Percentiles rank a stretch among this genome's conserved stretches.
Evolutionary conservation across 163 green algal genomes (phyloP).

Genomic region (Chloromonas sp.): DNA sequence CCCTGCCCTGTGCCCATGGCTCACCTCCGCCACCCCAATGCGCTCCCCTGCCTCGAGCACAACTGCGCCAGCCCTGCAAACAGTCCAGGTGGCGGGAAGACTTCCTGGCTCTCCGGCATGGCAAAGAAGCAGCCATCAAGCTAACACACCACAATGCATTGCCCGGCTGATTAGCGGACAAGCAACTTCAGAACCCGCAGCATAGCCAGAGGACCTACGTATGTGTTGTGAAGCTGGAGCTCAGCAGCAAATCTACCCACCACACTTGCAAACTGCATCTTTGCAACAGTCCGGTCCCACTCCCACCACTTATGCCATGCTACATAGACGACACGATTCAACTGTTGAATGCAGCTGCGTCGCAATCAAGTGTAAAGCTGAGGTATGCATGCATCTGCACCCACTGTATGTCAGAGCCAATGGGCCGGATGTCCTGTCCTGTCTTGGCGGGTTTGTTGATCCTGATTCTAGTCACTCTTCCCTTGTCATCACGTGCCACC

Average conservation of each 20-base stretch:
- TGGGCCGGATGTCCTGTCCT: constrained; percentile 74
- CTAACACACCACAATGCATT: too few species aligned
- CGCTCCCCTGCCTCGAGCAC: constrained; percentile 64
- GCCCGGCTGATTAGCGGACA: too few species aligned
- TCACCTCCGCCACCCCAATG: constrained; percentile 64
- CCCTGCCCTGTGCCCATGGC: constrained; percentile 27
- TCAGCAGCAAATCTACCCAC: not conserved
- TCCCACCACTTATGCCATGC: too few species aligned
- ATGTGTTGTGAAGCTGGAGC: too few species aligned
- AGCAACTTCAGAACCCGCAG: too few species aligned
- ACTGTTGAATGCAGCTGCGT: too few species aligned
- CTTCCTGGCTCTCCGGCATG: too few species aligned
- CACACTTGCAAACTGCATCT: not conserved
- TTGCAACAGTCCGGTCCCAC: too few species aligned
- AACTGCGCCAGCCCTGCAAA: constrained; percentile 43
- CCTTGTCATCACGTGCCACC: constrained; percentile 18
- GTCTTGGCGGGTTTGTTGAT: constrained; percentile 58
- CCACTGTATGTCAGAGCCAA: constrained; percentile 76
- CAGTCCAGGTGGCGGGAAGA: not conserved
- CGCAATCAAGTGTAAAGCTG: too few species aligned
- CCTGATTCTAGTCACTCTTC: constrained; percentile 22
- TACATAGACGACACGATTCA: too few species aligned
- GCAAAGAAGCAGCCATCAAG: too few species aligned
- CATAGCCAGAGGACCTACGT: too few species aligned
- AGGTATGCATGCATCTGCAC: not conserved